Evolutionary conservation across 2,329 filamentous ascomycete species (phyloP), one percentile per base, ranked within the genome.

Genomic region (Nigrospora osmanthi): DNA sequence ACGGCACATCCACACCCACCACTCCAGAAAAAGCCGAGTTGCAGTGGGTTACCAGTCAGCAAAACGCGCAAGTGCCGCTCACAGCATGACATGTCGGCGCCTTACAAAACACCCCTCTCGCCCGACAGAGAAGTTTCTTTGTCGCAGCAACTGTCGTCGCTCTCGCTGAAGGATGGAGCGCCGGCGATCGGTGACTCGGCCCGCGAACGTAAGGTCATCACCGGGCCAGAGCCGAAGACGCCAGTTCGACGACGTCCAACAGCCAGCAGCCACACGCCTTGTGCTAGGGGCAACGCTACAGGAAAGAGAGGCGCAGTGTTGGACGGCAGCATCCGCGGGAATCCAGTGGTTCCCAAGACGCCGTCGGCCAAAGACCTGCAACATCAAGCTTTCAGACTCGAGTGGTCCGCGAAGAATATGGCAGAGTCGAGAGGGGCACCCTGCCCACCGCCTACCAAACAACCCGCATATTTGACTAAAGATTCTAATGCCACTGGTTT

Each of bases 401-500:
- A 55, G n/a, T 47, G 42, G 19, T 49, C 65, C 35, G 49, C 55
- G 23, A 28, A 44, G 49, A 46, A 42, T 60, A 43, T 42, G 53
- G 58, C 46, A 62, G 49, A 48, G 58, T 56, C 34, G 49, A 58
- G 54, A 69, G 64, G 52, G 17, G 65, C 69, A 52, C 65, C 70
- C 56, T 61, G 62, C 52, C 60, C 59, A 47, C 73, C 68, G 57
- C 71, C 70, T 48, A 65, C 53, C 33, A 75, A 76, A 52, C 37
- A 76, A 52, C 62, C 61, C 13, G 56, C 61, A 1, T 90, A 76
- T 70, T 71, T 91, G 57, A 83, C 76, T 53, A 85, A 82, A 69
- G 69, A 83, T 72, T 88, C 89, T 81, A 84, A 87, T 75, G 68
- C 77, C 52, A 74, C 70, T 55, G 65, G 61, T 32, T 78, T 71